Evolutionary conservation across 768 basidiomycete genomes (phyloP).

Genomic region (Nevesoporus exiguus): DNA sequence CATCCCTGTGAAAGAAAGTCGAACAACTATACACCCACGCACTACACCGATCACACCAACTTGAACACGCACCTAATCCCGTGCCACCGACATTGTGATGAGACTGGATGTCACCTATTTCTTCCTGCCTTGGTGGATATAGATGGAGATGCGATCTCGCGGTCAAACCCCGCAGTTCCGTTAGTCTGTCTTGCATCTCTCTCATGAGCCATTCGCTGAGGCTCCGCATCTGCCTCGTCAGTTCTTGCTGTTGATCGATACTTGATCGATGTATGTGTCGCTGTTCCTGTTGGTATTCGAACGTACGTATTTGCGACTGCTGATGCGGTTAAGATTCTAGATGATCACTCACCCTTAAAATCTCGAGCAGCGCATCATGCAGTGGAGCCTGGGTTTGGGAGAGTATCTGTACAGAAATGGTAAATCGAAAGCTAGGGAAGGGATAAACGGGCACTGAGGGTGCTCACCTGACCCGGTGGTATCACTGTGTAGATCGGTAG

Average conservation of each 20-base stretch:
- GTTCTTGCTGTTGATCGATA: constrained; percentile 6
- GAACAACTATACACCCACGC: no score
- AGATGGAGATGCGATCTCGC: not conserved
- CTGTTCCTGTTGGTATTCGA: constrained; percentile 3
- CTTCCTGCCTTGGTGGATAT: not conserved
- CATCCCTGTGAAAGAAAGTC: not conserved
- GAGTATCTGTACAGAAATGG: no score
- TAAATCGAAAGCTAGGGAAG: not conserved
- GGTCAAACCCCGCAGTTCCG: not conserved
- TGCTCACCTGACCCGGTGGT: not conserved
- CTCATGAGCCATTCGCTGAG: constrained; percentile 7
- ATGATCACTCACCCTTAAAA: constrained; percentile 1
- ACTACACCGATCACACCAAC: not conserved
- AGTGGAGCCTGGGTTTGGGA: not conserved
- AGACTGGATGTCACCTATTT: not conserved
- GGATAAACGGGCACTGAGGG: not conserved
- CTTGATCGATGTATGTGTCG: not conserved
- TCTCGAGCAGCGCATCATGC: constrained; percentile 3
- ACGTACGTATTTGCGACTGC: not conserved
- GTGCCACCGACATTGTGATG: not conserved
- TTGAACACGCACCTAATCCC: not conserved
- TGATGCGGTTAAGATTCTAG: not conserved
- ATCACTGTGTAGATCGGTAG: not conserved
- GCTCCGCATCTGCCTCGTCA: not conserved
- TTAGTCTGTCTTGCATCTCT: constrained; percentile 4